Evolutionary conservation across 2,329 filamentous ascomycete species (phyloP).

Genomic region (Penicillium verrucosum): DNA sequence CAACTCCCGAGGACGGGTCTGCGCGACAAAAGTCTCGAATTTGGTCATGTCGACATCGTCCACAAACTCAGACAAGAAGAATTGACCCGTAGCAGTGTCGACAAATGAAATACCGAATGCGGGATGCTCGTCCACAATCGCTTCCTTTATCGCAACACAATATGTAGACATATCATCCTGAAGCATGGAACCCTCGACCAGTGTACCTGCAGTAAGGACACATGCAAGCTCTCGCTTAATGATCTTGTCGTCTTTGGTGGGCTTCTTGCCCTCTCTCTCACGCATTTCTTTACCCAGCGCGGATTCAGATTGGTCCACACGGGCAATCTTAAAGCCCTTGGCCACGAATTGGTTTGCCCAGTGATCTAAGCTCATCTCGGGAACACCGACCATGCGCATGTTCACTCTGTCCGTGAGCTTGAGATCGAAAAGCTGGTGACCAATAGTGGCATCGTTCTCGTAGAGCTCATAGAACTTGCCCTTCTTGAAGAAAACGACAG

Average conservation of each 20-base stretch:
- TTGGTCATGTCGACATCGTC: constrained; percentile 93
- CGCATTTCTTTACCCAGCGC: constrained; percentile 97
- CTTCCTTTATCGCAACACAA: constrained; percentile 91
- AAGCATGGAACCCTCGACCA: constrained; percentile 94
- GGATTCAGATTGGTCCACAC: constrained; percentile 95
- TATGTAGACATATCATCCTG: constrained; percentile 97
- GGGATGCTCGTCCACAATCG: constrained; percentile 65
- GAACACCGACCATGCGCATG: constrained; percentile 99
- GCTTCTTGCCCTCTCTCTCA: constrained; percentile 65
- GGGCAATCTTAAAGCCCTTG: constrained; percentile 94
- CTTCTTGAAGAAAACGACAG: constrained; percentile 99
- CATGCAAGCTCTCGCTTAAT: constrained; percentile 88
- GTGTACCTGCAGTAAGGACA: constrained; percentile 84
- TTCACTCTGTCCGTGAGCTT: constrained; percentile 98
- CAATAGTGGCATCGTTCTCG: constrained; percentile 94
- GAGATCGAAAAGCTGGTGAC: constrained; percentile 93
- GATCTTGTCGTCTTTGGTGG: constrained; percentile 78
- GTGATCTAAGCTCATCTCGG: constrained; percentile 88
- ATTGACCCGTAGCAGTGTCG: constrained; percentile 92
- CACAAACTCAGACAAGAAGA: constrained; percentile 85
- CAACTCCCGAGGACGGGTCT: constrained; percentile 83
- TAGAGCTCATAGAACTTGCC: constrained; percentile 99
- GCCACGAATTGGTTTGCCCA: constrained; percentile 99
- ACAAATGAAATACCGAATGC: constrained; percentile 91
- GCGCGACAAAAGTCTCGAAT: constrained; percentile 94